phyloP scores from a whole-genome alignment of 768 basidiomycete genomes.

The Tricholoma bakamatsutake region DNA sequence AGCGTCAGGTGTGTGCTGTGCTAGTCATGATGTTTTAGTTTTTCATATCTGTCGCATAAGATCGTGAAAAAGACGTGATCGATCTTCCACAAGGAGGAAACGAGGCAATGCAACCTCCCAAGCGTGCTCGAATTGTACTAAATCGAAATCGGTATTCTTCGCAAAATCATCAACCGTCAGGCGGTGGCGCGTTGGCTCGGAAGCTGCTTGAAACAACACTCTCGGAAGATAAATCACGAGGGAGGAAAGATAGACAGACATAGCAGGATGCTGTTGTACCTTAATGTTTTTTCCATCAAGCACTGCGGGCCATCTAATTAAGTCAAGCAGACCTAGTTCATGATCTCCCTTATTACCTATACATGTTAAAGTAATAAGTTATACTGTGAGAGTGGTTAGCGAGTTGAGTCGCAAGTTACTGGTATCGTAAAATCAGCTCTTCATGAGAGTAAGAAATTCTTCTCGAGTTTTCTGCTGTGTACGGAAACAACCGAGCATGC shows the following conservation, averaged over 20 bases:
- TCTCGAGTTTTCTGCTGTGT: constrained; percentile 98
- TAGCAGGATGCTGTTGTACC: constrained; percentile 9
- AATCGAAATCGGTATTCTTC: constrained; percentile 45
- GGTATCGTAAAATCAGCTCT: constrained; percentile 25
- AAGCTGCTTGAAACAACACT: constrained; percentile 56
- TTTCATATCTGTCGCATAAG: constrained; percentile 25
- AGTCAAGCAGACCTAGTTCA: background rate
- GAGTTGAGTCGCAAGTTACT: constrained; percentile 15
- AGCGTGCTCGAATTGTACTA: constrained; percentile 47
- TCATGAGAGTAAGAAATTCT: constrained; percentile 89
- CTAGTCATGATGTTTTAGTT: background rate
- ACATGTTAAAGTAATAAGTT: constrained; percentile 20
- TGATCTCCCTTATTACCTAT: background rate
- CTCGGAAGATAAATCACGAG: constrained; percentile 50
- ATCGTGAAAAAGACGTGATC: constrained; percentile 56
- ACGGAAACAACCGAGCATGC: constrained; percentile 98
- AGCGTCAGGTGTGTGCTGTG: constrained; percentile 47
- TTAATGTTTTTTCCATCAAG: constrained; percentile 6
- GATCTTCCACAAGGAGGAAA: constrained; percentile 27
- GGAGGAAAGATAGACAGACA: constrained; percentile 45
- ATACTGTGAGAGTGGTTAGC: constrained; percentile 23
- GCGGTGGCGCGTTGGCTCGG: constrained; percentile 38
- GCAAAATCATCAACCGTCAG: constrained; percentile 21
- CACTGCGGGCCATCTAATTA: background rate
- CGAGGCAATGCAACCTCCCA: constrained; percentile 42